phyloP scores from a whole-genome alignment of 352 stramenopile genomes.

The Pilasporangium apinafurcum region DNA sequence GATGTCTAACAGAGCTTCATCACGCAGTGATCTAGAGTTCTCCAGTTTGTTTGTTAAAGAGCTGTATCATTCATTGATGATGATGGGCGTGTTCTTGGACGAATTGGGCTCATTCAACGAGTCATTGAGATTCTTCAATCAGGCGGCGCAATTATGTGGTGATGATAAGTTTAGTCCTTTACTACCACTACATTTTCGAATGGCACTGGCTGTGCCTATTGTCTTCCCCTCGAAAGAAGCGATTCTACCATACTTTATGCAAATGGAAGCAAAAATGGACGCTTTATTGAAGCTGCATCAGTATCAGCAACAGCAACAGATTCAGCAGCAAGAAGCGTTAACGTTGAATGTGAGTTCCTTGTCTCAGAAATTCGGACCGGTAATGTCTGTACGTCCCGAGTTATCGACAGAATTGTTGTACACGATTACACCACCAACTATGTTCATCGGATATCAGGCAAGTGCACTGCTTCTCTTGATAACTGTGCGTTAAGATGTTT shows the following conservation, averaged over 20 bases:
- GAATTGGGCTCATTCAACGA: conserved; percentile 40
- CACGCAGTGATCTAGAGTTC: conserved; percentile 9
- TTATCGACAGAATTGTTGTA: conserved; percentile 32
- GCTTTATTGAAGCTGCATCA: no score
- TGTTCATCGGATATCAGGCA: conserved; percentile 69
- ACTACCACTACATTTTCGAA: conserved; percentile 22
- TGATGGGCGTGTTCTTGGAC: conserved; percentile 64
- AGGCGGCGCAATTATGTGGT: conserved; percentile 23
- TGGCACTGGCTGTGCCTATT: conserved; percentile 10
- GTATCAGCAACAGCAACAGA: background rate
- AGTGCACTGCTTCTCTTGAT: background rate
- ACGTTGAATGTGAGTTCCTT: no score
- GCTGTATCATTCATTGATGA: conserved; percentile 32
- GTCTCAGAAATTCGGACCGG: conserved; percentile 5
- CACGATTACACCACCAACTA: conserved; percentile 57
- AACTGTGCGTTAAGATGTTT: background rate
- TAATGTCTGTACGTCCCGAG: conserved; percentile 16
- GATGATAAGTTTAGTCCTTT: conserved; percentile 28
- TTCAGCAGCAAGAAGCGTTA: conserved; percentile 8
- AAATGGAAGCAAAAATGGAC: conserved; percentile 5
- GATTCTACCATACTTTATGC: conserved; percentile 4
- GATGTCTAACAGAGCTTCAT: background rate
- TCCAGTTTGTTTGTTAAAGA: conserved; percentile 35
- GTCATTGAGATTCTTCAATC: conserved; percentile 36
- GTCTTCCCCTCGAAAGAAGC: conserved; percentile 10